phyloP scores from a whole-genome alignment of 768 basidiomycete species.

The Amanita muscaria region DNA sequence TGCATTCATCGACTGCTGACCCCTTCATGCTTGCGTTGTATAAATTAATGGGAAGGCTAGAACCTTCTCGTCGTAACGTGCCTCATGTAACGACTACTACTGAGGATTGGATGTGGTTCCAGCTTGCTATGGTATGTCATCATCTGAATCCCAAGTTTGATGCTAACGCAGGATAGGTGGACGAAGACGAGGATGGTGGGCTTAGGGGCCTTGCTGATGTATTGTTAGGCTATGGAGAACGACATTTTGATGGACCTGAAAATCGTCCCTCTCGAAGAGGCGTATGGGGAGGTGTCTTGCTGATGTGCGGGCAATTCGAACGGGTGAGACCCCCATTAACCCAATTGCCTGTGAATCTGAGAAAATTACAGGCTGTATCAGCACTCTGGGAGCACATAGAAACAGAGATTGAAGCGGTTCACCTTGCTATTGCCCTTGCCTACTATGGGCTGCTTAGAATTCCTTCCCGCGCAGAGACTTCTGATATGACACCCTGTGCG shows the following conservation, averaged over 20 bases:
- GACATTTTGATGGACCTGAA: conserved; percentile 68
- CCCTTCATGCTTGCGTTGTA: conserved; percentile 96
- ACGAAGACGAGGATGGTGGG: conserved; percentile 76
- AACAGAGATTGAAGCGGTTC: conserved; percentile 89
- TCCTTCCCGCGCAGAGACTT: conserved; percentile 71
- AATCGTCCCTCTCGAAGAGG: conserved; percentile 53
- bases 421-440: conserved; percentile 82
- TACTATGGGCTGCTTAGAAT: conserved; percentile 91
- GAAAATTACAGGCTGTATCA: conserved; percentile 62
- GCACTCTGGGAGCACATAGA: conserved; percentile 82
- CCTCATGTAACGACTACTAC: conserved; percentile 83
- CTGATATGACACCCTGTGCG: conserved; percentile 77
- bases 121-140: conserved; percentile 66
- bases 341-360: neutral
- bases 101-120: conserved; percentile 99
- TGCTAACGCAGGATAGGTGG: conserved; percentile 36
- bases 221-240: conserved; percentile 68
- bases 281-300: conserved; percentile 73
- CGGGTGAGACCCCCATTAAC: conserved; percentile 40
- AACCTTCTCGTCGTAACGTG: conserved; percentile 70
- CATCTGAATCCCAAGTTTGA: neutral
- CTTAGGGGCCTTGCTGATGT: conserved; percentile 69
- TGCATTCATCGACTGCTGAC: conserved; percentile 80
- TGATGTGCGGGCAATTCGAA: conserved; percentile 94
- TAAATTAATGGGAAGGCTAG: conserved; percentile 90